Conservation (phyloP, 306 rosid species). For the Rosa lucieae region DNA sequence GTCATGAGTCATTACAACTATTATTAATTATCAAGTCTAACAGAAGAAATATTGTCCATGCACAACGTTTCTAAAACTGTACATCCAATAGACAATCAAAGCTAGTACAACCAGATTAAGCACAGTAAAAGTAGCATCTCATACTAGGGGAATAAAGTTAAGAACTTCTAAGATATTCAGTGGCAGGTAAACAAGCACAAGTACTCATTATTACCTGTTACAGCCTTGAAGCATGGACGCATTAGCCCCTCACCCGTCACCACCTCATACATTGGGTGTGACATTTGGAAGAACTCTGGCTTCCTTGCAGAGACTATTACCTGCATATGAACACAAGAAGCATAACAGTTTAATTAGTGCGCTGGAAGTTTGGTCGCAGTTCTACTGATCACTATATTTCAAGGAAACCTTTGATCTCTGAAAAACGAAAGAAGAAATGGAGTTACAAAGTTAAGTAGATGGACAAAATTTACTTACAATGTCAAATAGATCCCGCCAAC, state of each 20-base stretch:
- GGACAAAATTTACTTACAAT: constrained; percentile 58
- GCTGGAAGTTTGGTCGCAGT: constrained; percentile 14
- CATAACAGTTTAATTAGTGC: background rate
- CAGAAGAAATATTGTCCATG: background rate
- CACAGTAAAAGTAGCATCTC: background rate
- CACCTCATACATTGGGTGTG: constrained; percentile 96
- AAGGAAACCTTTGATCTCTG: background rate
- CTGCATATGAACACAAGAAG: constrained; percentile 35
- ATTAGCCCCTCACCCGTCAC: constrained; percentile 94
- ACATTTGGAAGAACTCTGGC: constrained; percentile 94
- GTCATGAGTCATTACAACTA: background rate
- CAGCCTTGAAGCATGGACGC: constrained; percentile 97
- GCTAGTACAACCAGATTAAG: background rate
- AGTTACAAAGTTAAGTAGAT: background rate
- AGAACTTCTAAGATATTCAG: background rate
- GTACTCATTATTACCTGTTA: constrained; percentile 55
- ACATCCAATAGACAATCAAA: background rate
- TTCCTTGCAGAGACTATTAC: constrained; percentile 96
- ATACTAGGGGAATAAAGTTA: background rate
- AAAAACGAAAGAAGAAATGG: background rate
- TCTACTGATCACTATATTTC: background rate
- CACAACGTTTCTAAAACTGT: background rate
- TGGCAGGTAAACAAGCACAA: constrained; percentile 4
- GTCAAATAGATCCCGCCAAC: constrained; percentile 94
- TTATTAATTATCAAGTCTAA: background rate